A percentile compares a stretch with the other conserved stretches of the same genome.
phyloP scores from a whole-genome alignment of 257 asterid species.

The Hygrophila difformis region DNA sequence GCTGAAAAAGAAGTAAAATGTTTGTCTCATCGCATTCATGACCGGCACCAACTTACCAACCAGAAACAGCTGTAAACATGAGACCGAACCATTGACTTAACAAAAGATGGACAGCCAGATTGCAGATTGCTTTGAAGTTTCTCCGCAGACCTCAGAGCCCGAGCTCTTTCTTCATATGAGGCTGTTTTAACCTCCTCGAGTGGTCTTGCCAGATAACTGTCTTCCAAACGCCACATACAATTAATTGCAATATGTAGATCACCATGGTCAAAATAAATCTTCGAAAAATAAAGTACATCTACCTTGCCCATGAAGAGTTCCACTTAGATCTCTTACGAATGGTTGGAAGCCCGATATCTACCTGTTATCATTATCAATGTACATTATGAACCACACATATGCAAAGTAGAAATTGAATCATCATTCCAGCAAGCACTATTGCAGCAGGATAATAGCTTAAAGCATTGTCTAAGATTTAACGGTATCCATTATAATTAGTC shows the following conservation, averaged over 20 bases:
- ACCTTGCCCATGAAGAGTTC: conserved; percentile 75
- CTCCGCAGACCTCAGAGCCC: conserved; percentile 54
- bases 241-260: too few relatives aligned
- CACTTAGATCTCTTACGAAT: conserved; percentile 41
- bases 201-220: conserved; percentile 80
- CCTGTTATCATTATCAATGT: conserved; percentile 24
- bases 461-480: too few relatives aligned
- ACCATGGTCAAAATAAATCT: too few relatives aligned
- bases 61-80: conserved; percentile 96
- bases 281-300: background rate
- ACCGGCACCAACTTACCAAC: conserved; percentile 52
- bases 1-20: too few relatives aligned
- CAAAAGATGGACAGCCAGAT: conserved; percentile 51
- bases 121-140: conserved; percentile 53
- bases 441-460: too few relatives aligned
- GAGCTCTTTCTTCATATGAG: conserved; percentile 45
- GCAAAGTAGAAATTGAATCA: too few relatives aligned
- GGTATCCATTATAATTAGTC: background rate
- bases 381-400: conserved; percentile 1
- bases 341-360: conserved; percentile 39
- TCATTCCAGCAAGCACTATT: too few relatives aligned
- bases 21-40: too few relatives aligned
- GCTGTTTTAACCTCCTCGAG: conserved; percentile 66
- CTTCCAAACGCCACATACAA: conserved; percentile 11
- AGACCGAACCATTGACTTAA: conserved; percentile 83